Evolutionary conservation across 768 basidiomycete species (phyloP).

Genomic region (Boletus subcaerulescens): DNA sequence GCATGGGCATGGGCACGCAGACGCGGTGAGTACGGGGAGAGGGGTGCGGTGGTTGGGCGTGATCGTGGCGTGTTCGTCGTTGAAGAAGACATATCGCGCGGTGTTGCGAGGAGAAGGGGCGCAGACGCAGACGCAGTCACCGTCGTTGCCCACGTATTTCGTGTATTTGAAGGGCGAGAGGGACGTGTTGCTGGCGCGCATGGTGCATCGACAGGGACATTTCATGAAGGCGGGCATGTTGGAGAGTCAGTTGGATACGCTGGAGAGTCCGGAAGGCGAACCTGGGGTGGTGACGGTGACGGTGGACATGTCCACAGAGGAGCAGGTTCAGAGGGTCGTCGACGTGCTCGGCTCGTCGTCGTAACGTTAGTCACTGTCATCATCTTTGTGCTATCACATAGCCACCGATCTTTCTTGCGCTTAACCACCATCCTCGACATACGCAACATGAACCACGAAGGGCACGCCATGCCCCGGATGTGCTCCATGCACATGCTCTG

Average conservation of each 20-base stretch:
- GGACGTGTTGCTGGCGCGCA: conserved; percentile 57
- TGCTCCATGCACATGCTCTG: conserved; percentile 86
- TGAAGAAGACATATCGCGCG: conserved; percentile 80
- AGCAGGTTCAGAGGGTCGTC: conserved; percentile 49
- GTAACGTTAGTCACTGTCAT: not conserved
- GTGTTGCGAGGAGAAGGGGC: conserved; percentile 54
- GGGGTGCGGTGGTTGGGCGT: conserved; percentile 41
- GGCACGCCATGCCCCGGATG: conserved; percentile 46
- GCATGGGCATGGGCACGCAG: no score
- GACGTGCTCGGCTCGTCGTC: not conserved
- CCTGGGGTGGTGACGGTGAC: conserved; percentile 64
- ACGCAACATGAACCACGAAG: conserved; percentile 37
- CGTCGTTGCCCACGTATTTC: conserved; percentile 62
- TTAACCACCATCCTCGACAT: not conserved
- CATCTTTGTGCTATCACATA: no score
- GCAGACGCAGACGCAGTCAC: not conserved
- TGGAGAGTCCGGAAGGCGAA: conserved; percentile 71
- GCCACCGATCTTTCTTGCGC: not conserved
- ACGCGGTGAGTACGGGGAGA: no score
- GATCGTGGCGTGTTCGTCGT: conserved; percentile 84
- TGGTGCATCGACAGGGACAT: conserved; percentile 64
- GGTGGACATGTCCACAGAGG: conserved; percentile 48
- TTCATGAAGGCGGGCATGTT: conserved; percentile 86
- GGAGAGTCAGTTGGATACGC: conserved; percentile 67
- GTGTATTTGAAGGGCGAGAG: conserved; percentile 70